Evolutionary conservation across 169 alveolate genomes (phyloP).

Genomic region (Plasmodium berghei): DNA sequence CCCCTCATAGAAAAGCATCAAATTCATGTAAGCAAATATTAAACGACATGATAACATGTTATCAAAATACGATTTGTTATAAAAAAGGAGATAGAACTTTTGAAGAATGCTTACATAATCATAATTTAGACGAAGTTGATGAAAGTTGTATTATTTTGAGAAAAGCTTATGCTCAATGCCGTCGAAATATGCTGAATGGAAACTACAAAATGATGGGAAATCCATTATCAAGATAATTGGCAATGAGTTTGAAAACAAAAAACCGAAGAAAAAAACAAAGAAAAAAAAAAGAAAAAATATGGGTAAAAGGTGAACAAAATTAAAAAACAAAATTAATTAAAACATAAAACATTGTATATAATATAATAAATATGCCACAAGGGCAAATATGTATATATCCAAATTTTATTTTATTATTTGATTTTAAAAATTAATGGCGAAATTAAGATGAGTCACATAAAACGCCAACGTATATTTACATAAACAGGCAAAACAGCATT

Average conservation of each 20-base stretch:
- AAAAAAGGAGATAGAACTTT: slow-evolving; percentile 79
- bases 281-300: neutral
- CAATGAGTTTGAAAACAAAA: slow-evolving; percentile 1
- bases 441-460: too few species aligned
- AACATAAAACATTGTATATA: neutral
- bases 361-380: neutral
- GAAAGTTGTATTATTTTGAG: slow-evolving; percentile 84
- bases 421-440: too few species aligned
- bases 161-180: slow-evolving; percentile 87
- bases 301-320: neutral
- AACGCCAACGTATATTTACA: neutral
- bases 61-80: slow-evolving; percentile 82
- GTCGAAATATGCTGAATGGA: slow-evolving; percentile 86
- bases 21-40: slow-evolving; percentile 85
- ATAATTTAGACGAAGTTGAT: slow-evolving; percentile 83
- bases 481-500: neutral
- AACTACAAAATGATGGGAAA: slow-evolving; percentile 82
- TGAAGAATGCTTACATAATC: slow-evolving; percentile 84
- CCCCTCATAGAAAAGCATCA: slow-evolving; percentile 88
- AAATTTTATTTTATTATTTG: too few species aligned
- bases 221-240: slow-evolving; percentile 80
- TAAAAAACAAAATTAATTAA: slow-evolving; percentile 3
- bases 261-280: slow-evolving; percentile 6
- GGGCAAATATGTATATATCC: neutral
- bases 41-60: slow-evolving; percentile 86